Evolutionary conservation across 352 stramenopile species (phyloP).

Genomic region (Phytophthora citrophthora): DNA sequence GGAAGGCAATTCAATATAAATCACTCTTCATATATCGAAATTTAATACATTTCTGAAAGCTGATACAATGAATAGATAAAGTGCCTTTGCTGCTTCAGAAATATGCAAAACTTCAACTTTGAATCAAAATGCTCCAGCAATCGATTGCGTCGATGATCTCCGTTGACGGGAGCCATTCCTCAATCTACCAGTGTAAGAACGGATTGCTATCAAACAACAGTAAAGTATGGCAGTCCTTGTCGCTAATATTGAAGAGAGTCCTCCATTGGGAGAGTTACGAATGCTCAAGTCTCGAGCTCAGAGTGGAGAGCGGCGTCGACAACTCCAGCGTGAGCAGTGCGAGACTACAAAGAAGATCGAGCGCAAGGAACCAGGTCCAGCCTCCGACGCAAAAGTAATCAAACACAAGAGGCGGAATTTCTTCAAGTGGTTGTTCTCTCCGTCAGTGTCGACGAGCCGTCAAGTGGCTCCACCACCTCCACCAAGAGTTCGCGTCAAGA

Average conservation of each 20-base stretch:
- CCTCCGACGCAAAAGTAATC: not conserved
- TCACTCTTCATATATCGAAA: not conserved
- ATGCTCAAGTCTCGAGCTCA: constrained; percentile 25
- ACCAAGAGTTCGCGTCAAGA: constrained; percentile 35
- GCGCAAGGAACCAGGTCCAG: not conserved
- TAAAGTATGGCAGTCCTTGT: constrained; percentile 13
- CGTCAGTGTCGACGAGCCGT: constrained; percentile 26
- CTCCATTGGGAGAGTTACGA: constrained; percentile 12
- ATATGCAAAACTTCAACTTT: constrained; percentile 31
- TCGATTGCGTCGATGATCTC: constrained; percentile 7
- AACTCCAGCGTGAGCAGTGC: constrained; percentile 19
- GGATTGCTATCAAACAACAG: not conserved
- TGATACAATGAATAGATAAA: not conserved
- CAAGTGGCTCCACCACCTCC: constrained; percentile 16
- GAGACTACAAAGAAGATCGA: constrained; percentile 16
- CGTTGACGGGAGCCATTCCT: constrained; percentile 18
- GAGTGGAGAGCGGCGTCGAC: constrained; percentile 18
- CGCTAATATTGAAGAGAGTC: not conserved
- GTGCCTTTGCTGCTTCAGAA: constrained; percentile 13
- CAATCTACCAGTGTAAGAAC: constrained; percentile 8
- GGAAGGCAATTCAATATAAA: too few relatives aligned
- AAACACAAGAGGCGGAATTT: constrained; percentile 34
- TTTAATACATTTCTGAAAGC: too few relatives aligned
- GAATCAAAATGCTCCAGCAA: constrained; percentile 8
- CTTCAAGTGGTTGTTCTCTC: constrained; percentile 35